phyloP scores from a whole-genome alignment of 2,329 filamentous ascomycete species.

The Cladorrhinum sp. region DNA sequence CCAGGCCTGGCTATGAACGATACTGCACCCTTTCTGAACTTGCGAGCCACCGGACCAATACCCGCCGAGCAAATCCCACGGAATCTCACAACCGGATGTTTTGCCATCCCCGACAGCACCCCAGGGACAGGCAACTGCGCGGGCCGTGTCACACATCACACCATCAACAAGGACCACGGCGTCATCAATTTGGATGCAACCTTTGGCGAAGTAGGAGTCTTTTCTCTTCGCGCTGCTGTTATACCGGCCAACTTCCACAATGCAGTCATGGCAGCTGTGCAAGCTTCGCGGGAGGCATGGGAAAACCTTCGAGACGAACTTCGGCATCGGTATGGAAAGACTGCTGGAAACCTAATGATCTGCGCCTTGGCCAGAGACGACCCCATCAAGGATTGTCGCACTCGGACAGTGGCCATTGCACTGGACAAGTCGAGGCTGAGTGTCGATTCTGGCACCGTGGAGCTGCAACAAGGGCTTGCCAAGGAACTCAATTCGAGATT shows the following conservation, averaged over 20 bases:
- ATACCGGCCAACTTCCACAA: constrained; percentile 19
- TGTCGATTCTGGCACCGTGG: not conserved
- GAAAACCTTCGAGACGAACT: constrained; percentile 16
- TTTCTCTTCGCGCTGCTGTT: constrained; percentile 18
- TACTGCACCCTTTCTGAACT: constrained; percentile 23
- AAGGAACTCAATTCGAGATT: constrained; percentile 14
- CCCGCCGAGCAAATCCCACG: constrained; percentile 18
- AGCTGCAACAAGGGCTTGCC: constrained; percentile 9
- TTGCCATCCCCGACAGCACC: constrained; percentile 21
- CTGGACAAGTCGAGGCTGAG: constrained; percentile 17
- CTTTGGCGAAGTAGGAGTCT: constrained; percentile 17
- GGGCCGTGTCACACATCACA: constrained; percentile 24
- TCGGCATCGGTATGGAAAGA: constrained; percentile 14
- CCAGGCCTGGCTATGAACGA: constrained; percentile 22
- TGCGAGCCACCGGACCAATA: constrained; percentile 19
- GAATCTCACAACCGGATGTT: constrained; percentile 26
- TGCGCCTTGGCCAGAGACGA: constrained; percentile 25
- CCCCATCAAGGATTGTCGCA: constrained; percentile 22
- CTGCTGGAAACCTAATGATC: constrained; percentile 24
- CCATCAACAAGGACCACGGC: constrained; percentile 25
- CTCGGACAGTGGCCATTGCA: constrained; percentile 16
- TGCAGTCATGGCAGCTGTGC: constrained; percentile 21
- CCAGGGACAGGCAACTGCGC: constrained; percentile 20
- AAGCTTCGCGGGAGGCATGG: constrained; percentile 22
- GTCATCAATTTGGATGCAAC: constrained; percentile 24